Evolutionary conservation across 2,329 filamentous ascomycete genomes (phyloP).

Genomic region (Pseudogymnoascus pannorum): DNA sequence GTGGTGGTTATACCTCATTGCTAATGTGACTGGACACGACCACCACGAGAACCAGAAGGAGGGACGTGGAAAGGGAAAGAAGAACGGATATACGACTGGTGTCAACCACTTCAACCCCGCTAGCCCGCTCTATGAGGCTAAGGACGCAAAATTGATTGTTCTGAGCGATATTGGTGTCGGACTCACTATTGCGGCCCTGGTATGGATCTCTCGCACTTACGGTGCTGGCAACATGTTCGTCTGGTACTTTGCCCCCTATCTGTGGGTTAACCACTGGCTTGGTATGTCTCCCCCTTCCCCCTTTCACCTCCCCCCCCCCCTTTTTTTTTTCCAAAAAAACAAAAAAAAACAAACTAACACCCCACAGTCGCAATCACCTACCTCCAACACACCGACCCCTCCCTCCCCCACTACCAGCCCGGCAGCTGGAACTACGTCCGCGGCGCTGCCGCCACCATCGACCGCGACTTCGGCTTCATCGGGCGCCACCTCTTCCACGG

Average conservation of each 20-base stretch:
- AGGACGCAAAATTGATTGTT: slow-evolving; percentile 79
- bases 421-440: slow-evolving; percentile 88
- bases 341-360: slow-evolving; percentile 23
- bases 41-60: slow-evolving; percentile 84
- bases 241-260: slow-evolving; percentile 92
- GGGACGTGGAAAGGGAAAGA: slow-evolving; percentile 88
- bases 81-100: slow-evolving; percentile 68
- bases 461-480: slow-evolving; percentile 95
- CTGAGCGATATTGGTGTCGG: slow-evolving; percentile 77
- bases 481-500: slow-evolving; percentile 86
- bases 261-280: slow-evolving; percentile 99
- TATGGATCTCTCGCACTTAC: slow-evolving; percentile 63
- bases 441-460: slow-evolving; percentile 89
- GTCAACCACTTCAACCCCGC: slow-evolving; percentile 93
- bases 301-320: not conserved
- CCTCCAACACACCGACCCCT: slow-evolving; percentile 93
- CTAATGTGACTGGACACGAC: slow-evolving; percentile 95
- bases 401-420: slow-evolving; percentile 83
- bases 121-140: slow-evolving; percentile 85
- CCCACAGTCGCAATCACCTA: slow-evolving; percentile 83
- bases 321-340: no score
- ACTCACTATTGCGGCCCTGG: slow-evolving; percentile 49
- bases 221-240: slow-evolving; percentile 82
- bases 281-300: slow-evolving; percentile 59
- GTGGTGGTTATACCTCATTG: slow-evolving; percentile 86